These are phyloP conservation scores for Conticribra weissflogii DNA, from an alignment of 108 stramenopile genomes.

Conservation along the genomic window DNA sequence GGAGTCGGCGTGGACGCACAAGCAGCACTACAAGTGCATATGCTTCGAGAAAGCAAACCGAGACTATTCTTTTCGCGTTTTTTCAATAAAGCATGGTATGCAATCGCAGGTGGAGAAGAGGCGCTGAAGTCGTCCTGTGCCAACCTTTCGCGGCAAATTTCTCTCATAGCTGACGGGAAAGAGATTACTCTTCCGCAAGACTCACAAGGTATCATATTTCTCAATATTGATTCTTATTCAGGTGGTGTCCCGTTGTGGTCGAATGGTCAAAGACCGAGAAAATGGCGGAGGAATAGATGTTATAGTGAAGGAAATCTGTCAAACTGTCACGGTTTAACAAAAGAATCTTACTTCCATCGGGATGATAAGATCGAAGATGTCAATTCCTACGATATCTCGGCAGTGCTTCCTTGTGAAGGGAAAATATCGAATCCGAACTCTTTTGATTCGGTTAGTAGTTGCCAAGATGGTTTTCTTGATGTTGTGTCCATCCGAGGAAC, in stretches of 20 bases:
- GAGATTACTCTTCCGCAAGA: conserved; percentile 83
- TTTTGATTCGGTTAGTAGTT: conserved; percentile 74
- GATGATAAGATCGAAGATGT: conserved; percentile 68
- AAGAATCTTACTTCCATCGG: conserved; percentile 27
- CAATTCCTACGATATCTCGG: conserved; percentile 1
- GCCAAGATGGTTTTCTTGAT: conserved; percentile 88
- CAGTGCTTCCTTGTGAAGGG: conserved; percentile 52
- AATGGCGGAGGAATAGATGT: conserved; percentile 22
- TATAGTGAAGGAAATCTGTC: conserved; percentile 37
- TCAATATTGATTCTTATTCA: conserved; percentile 90
- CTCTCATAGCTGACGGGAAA: conserved; percentile 84
- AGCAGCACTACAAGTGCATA: conserved; percentile 86
- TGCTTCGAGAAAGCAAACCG: conserved; percentile 73
- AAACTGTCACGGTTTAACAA: conserved; percentile 8
- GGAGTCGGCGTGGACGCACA: conserved; percentile 93
- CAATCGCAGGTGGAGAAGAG: conserved; percentile 87
- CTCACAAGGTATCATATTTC: conserved; percentile 88
- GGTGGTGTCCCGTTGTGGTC: conserved; percentile 90
- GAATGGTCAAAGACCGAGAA: conserved; percentile 48
- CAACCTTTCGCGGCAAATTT: conserved; percentile 76
- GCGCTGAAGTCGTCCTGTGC: conserved; percentile 72
- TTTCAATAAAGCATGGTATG: conserved; percentile 92
- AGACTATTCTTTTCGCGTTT: conserved; percentile 86
- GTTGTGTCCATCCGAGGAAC: conserved; percentile 83
- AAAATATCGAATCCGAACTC: conserved; percentile 54